Percentiles rank a stretch among this genome's conserved stretches.
Conservation (phyloP, 805 yeast genomes). For the Yamadazyma endophytica region DNA sequence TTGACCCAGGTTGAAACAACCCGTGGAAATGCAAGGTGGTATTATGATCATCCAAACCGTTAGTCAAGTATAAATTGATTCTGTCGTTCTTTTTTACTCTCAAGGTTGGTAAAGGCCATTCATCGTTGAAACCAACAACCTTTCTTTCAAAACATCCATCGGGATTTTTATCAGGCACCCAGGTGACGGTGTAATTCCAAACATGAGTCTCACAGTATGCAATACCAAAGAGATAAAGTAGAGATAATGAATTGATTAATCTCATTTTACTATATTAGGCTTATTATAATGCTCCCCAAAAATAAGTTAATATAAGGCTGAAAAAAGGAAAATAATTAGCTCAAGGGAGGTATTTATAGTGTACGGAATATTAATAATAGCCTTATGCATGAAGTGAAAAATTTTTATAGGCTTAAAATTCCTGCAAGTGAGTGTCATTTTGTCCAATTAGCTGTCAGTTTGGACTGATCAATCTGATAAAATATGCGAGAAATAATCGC, state of each 20-base stretch:
- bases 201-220: conserved; percentile 45
- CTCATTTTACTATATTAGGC: conserved; percentile 13
- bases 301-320: no score
- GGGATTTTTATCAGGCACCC: conserved; percentile 67
- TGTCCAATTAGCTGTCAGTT: no score
- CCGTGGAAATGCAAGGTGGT: conserved; percentile 95
- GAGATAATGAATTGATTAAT: conserved; percentile 1
- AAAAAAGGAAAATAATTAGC: no score
- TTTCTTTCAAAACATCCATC: conserved; percentile 55
- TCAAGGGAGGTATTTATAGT: no score
- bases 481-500: no score
- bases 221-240: conserved; percentile 6
- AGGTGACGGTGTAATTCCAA: conserved; percentile 61
- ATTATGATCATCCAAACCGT: conserved; percentile 63
- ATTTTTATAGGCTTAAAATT: no score
- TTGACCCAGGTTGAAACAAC: conserved; percentile 71
- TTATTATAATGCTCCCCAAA: no score
- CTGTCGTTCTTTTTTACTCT: conserved; percentile 77
- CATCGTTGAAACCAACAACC: conserved; percentile 63
- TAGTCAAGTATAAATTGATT: conserved; percentile 65
- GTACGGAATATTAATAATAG: no score
- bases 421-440: no score
- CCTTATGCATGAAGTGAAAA: no score
- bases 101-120: conserved; percentile 88
- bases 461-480: no score